Conservation (phyloP, 192 early-diverging fungal genomes). For the Linnemannia hyalina region DNA sequence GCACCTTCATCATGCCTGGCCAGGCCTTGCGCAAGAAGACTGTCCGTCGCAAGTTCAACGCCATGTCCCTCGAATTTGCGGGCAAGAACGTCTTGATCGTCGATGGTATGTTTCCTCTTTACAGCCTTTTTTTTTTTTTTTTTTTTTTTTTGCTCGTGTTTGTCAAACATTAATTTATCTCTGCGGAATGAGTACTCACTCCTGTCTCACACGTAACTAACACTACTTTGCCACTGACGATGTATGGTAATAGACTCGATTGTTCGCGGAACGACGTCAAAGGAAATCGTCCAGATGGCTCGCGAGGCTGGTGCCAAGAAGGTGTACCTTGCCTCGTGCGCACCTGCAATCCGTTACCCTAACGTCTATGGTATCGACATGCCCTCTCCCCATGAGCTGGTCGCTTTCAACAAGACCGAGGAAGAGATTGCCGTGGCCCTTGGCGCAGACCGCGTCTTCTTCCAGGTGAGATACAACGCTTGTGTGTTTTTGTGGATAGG, state of each 20-base stretch:
- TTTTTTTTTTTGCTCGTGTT: not conserved
- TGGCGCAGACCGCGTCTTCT: conserved; percentile 95
- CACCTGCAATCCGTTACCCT: conserved; percentile 94
- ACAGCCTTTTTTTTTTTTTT: not conserved
- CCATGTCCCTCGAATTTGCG: conserved; percentile 96
- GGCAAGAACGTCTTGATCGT: conserved; percentile 96
- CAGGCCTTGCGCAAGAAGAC: conserved; percentile 88
- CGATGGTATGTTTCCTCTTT: conserved; percentile 73
- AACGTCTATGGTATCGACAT: conserved; percentile 99
- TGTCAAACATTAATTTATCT: no score
- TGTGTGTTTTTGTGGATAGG: no score
- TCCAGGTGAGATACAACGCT: conserved; percentile 69
- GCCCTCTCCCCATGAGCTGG: conserved; percentile 92
- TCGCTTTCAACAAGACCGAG: conserved; percentile 83
- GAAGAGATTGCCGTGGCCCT: conserved; percentile 86
- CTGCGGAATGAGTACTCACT: not conserved
- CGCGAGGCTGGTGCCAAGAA: conserved; percentile 97
- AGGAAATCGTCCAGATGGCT: conserved; percentile 98
- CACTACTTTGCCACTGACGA: not conserved
- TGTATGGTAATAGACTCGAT: conserved; percentile 80
- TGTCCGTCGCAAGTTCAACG: conserved; percentile 96
- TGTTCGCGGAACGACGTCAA: conserved; percentile 97
- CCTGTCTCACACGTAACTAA: not conserved
- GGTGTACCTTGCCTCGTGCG: conserved; percentile 98
- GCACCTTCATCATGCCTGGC: conserved; percentile 99